These are phyloP conservation scores for Neobulgaria alba DNA, from an alignment of 2,329 filamentous ascomycete species.

Conservation along the genomic window DNA sequence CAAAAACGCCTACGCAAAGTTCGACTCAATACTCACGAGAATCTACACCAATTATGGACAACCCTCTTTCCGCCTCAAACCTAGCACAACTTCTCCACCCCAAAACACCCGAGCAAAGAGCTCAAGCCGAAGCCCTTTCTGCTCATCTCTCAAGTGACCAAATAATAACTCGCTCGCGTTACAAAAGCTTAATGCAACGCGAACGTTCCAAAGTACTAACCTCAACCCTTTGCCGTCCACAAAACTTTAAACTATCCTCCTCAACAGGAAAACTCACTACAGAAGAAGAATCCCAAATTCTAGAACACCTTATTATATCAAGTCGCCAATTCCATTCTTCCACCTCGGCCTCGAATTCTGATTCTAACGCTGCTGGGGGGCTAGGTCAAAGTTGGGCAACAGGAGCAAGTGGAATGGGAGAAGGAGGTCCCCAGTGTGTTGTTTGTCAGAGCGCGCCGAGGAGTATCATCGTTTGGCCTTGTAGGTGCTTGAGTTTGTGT, in stretches of 20 bases:
- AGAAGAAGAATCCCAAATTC: constrained; percentile 51
- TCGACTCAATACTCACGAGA: constrained; percentile 46
- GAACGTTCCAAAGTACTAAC: constrained; percentile 63
- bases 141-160: constrained; percentile 64
- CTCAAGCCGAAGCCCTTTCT: constrained; percentile 73
- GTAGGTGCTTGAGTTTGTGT: constrained; percentile 85
- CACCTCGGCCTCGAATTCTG: constrained; percentile 5
- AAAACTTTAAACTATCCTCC: constrained; percentile 22
- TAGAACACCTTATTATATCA: constrained; percentile 50
- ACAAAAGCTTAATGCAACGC: constrained; percentile 56
- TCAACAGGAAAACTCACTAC: constrained; percentile 37
- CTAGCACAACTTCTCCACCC: constrained; percentile 79
- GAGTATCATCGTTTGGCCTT: constrained; percentile 93
- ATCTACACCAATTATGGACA: constrained; percentile 50
- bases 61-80: constrained; percentile 54
- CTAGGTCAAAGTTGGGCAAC: constrained; percentile 49
- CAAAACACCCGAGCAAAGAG: constrained; percentile 63
- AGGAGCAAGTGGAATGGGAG: constrained; percentile 66
- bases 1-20: constrained; percentile 66
- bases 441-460: constrained; percentile 83
- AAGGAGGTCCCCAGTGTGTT: constrained; percentile 75
- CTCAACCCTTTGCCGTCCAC: constrained; percentile 34
- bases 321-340: constrained; percentile 17
- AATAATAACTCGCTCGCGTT: constrained; percentile 76
- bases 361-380: constrained; percentile 14